Evolutionary conservation across 805 yeast genomes (phyloP).

Genomic region (Cyberlindnera americana): DNA sequence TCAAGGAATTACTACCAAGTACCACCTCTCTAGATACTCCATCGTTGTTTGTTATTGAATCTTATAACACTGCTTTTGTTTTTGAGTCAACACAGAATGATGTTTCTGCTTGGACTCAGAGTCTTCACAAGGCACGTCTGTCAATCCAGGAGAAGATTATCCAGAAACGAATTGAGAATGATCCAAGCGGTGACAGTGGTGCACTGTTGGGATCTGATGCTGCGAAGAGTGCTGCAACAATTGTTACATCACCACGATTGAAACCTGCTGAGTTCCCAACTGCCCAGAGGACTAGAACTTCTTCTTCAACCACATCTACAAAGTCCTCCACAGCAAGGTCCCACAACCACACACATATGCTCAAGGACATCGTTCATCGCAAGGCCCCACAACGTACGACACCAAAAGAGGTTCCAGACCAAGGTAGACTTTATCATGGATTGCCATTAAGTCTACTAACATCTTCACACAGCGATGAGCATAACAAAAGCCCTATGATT

Average conservation of each 20-base stretch:
- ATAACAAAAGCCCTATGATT: slow-evolving; percentile 15
- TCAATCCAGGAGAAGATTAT: slow-evolving; percentile 44
- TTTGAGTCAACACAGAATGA: slow-evolving; percentile 54
- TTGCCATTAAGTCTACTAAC: slow-evolving; percentile 26
- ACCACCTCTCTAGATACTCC: slow-evolving; percentile 31
- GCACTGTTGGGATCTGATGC: slow-evolving; percentile 32
- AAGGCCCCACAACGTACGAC: slow-evolving; percentile 15
- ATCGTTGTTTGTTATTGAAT: slow-evolving; percentile 51
- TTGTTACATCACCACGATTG: slow-evolving; percentile 21
- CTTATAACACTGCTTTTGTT: slow-evolving; percentile 50
- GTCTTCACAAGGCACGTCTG: slow-evolving; percentile 45
- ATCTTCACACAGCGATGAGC: background rate
- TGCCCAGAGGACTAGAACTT: background rate
- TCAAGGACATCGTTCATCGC: slow-evolving; percentile 33
- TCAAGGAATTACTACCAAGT: slow-evolving; percentile 55
- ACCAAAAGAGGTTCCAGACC: slow-evolving; percentile 28
- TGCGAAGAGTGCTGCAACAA: slow-evolving; percentile 36
- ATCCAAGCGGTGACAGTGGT: slow-evolving; percentile 32
- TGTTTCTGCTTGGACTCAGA: slow-evolving; percentile 53
- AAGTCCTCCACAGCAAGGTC: background rate
- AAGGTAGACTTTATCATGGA: slow-evolving; percentile 32
- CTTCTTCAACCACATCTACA: background rate
- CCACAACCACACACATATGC: slow-evolving; percentile 24
- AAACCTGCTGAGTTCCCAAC: slow-evolving; percentile 6
- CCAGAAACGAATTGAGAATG: slow-evolving; percentile 24